Base-by-base conservation (phyloP, 176 grass and related monocot species). In the Dendrocalamus sinicus region DNA sequence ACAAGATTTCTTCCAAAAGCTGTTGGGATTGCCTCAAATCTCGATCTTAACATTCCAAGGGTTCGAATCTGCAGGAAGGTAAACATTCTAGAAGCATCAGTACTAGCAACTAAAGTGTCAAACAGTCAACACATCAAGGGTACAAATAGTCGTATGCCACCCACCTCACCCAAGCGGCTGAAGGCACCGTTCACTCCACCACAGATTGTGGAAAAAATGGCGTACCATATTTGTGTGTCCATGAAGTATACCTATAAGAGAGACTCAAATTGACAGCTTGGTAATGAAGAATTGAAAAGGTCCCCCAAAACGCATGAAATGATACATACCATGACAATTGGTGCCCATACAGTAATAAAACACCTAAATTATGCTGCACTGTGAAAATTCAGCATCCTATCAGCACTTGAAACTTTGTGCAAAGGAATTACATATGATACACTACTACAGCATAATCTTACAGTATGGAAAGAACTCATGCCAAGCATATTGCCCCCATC, bases 151-250 rank as follows among this genome's bases (percentile, higher is more conserved):
- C 19, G 75, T 41, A 89, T 88, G 74, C 57, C 53, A 85, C 82
- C 39, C 73, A 99, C 96, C 93, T 99, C 96, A 85, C 96, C 96
- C 88, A 99, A 75, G 82, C 80, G 96, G 82, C 96, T 96, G 72
- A 99, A 99, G 67, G 93, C 93, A 70, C 96, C 96, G 85, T 83
- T 91, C 51, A 96, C 88, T 81, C 96, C 96, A 67, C 96, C 96
- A 82, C 84, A 92, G 84, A 99, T 86, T 45, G 96, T 99, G 52
- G 93, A 99, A 87, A 99, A 99, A 92, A 99, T 99, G 66, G 92
- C 91, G 47, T 99, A 99, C 96, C 96, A 99, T 94, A 99, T 99
- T 91, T 96, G 93, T 15, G 96, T 90, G 76, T 99, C 96, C 93
- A 99, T 99, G 79, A 99, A 99, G 80, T 99, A 99, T 44, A 99